Conservation (phyloP, 495 filamentous ascomycete species). For the Rusavskia elegans region DNA sequence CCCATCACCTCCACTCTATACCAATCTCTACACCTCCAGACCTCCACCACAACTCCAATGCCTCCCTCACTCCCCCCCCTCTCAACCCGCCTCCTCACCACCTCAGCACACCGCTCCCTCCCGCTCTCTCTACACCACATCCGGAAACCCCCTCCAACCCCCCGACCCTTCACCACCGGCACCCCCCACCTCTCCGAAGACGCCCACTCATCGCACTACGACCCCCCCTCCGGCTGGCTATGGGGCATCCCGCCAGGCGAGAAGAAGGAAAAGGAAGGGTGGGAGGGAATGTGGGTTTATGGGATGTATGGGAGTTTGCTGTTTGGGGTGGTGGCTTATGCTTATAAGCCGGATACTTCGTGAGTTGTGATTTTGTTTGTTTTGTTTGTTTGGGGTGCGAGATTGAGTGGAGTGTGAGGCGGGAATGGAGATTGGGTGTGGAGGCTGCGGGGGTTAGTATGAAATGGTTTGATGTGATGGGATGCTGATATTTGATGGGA, state of each 20-base stretch:
- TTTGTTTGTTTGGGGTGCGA: background rate
- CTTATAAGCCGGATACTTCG: constrained; percentile 97
- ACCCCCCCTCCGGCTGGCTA: constrained; percentile 81
- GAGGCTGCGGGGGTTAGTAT: too few relatives aligned
- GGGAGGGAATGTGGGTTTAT: constrained; percentile 79
- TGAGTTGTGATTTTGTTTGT: constrained; percentile 33
- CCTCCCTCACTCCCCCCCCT: background rate
- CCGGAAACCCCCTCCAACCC: background rate
- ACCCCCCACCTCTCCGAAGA: background rate
- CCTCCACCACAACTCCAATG: background rate
- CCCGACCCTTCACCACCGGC: background rate
- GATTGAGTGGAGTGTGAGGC: too few relatives aligned
- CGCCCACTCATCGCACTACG: constrained; percentile 39
- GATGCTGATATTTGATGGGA: constrained; percentile 13
- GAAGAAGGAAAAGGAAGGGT: constrained; percentile 90
- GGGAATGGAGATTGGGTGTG: too few relatives aligned
- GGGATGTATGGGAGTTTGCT: constrained; percentile 76
- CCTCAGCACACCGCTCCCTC: background rate
- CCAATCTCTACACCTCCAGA: background rate
- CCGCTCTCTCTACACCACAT: background rate
- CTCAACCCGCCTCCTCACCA: background rate
- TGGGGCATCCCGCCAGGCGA: constrained; percentile 83
- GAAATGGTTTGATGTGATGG: background rate
- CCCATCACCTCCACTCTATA: background rate
- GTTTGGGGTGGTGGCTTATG: constrained; percentile 66